phyloP scores from a whole-genome alignment of 805 yeast species.

The Clavispora phyllophila region DNA sequence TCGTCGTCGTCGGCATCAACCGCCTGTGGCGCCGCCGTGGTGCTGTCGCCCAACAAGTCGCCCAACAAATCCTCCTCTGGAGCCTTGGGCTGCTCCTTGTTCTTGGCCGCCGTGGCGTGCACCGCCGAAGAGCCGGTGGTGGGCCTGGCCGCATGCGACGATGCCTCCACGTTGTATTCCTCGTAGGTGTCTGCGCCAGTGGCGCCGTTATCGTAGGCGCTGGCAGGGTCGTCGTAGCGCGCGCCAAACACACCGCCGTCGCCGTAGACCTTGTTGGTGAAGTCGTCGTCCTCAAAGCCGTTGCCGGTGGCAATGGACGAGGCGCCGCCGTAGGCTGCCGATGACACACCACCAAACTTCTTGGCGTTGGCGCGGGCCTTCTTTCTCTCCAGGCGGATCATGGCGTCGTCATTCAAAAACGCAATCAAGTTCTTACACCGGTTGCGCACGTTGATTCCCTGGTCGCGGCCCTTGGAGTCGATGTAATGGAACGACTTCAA shows the following conservation, averaged over 20 bases:
- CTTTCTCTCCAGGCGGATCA: constrained; percentile 78
- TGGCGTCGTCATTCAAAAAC: constrained; percentile 69
- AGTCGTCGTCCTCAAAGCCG: constrained; percentile 37
- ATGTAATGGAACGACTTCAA: constrained; percentile 89
- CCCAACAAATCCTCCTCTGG: constrained; percentile 46
- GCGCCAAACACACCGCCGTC: constrained; percentile 70
- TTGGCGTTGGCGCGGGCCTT: constrained; percentile 83
- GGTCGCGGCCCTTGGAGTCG: constrained; percentile 91
- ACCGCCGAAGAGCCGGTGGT: constrained; percentile 34
- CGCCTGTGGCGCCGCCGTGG: constrained; percentile 25
- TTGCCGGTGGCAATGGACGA: constrained; percentile 30
- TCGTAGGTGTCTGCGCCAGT: constrained; percentile 44
- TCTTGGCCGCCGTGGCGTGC: constrained; percentile 25
- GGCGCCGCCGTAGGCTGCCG: constrained; percentile 48
- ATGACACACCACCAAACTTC: constrained; percentile 76
- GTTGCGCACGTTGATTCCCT: constrained; percentile 91
- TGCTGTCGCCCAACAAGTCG: constrained; percentile 32
- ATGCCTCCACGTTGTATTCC: constrained; percentile 50
- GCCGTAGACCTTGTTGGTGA: constrained; percentile 53
- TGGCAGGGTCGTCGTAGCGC: constrained; percentile 55
- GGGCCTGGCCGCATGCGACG: constrained; percentile 22
- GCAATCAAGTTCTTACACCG: constrained; percentile 73
- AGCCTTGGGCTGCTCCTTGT: constrained; percentile 21
- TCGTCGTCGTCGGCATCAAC: constrained; percentile 69
- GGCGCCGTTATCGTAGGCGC: constrained; percentile 32